These are phyloP conservation scores for Pouteria glomerata DNA, from an alignment of 148 eudicot species.

Conservation along the genomic window DNA sequence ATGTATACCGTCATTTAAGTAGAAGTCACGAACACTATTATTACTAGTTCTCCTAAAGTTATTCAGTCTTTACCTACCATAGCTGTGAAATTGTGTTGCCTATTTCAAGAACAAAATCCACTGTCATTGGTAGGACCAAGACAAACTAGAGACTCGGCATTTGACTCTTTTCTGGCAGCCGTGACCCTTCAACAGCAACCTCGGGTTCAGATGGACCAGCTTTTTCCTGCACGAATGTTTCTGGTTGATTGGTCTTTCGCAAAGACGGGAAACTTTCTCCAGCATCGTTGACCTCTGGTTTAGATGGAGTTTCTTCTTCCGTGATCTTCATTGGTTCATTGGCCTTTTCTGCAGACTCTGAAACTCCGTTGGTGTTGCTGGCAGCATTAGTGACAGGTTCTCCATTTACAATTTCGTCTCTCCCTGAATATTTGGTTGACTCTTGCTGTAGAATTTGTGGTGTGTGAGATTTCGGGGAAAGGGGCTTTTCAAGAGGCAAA, in stretches of 20 bases:
- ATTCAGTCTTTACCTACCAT: neutral
- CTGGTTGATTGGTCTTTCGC: neutral
- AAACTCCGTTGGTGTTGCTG: neutral
- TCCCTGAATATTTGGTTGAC: neutral
- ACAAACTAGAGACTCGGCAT: neutral
- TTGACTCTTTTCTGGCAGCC: neutral
- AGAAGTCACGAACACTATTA: no score
- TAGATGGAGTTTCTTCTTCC: slow-evolving; percentile 7
- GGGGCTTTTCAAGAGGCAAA: slow-evolving; percentile 3
- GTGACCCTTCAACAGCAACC: neutral
- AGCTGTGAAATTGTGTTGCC: neutral
- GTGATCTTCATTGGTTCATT: neutral
- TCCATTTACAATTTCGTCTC: slow-evolving; percentile 4
- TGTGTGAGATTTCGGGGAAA: neutral
- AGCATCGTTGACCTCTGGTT: neutral
- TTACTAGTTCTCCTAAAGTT: no score
- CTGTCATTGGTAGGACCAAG: neutral
- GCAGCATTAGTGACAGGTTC: neutral
- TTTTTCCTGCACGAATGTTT: neutral
- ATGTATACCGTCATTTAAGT: no score
- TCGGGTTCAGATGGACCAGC: neutral
- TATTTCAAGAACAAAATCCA: slow-evolving; percentile 1
- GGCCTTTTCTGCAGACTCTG: neutral
- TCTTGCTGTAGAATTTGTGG: neutral
- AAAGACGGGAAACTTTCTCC: neutral